These are phyloP conservation scores for Coccomyxa sp. DNA, from an alignment of 139 green algal genomes.

Conservation along the genomic window DNA sequence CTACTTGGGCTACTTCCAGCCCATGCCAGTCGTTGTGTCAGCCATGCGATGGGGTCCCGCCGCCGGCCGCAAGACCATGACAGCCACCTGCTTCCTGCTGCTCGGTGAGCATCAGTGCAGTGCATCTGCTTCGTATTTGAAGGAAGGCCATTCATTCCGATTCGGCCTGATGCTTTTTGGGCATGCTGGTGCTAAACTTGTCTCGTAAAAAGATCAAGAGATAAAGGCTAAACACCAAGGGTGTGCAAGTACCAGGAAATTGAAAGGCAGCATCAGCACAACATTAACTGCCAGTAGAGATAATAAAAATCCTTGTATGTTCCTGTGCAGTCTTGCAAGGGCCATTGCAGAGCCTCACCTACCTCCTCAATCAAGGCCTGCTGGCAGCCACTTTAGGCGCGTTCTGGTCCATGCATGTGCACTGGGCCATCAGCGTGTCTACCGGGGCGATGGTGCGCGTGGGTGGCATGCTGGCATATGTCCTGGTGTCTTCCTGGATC, in stretches of 20 bases:
- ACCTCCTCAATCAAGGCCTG: slow-evolving; percentile 71
- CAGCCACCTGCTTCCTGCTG: slow-evolving; percentile 67
- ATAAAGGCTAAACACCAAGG: too few relatives aligned
- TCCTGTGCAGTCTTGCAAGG: slow-evolving; percentile 66
- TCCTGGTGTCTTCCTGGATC: slow-evolving; percentile 52
- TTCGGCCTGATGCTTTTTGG: too few relatives aligned
- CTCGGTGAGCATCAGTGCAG: slow-evolving; percentile 43
- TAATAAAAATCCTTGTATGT: too few relatives aligned
- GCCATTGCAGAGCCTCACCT: slow-evolving; percentile 61
- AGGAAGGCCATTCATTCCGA: too few relatives aligned
- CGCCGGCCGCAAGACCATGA: slow-evolving; percentile 55
- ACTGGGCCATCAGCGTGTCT: slow-evolving; percentile 39
- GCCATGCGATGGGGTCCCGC: slow-evolving; percentile 50
- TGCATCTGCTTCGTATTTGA: not conserved
- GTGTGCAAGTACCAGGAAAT: too few relatives aligned
- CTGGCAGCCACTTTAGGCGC: slow-evolving; percentile 53
- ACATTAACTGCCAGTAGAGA: too few relatives aligned
- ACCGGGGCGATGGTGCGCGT: slow-evolving; percentile 44
- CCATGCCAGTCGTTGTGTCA: slow-evolving; percentile 73
- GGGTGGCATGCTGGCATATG: slow-evolving; percentile 52
- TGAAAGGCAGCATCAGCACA: too few relatives aligned
- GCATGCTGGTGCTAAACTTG: too few relatives aligned
- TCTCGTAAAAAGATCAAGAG: too few relatives aligned
- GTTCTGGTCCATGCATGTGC: slow-evolving; percentile 25
- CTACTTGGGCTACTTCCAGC: slow-evolving; percentile 79